These are phyloP conservation scores for Microbotryum saponariae DNA, from an alignment of 1,284 basidiomycete genomes.

Conservation along the genomic window DNA sequence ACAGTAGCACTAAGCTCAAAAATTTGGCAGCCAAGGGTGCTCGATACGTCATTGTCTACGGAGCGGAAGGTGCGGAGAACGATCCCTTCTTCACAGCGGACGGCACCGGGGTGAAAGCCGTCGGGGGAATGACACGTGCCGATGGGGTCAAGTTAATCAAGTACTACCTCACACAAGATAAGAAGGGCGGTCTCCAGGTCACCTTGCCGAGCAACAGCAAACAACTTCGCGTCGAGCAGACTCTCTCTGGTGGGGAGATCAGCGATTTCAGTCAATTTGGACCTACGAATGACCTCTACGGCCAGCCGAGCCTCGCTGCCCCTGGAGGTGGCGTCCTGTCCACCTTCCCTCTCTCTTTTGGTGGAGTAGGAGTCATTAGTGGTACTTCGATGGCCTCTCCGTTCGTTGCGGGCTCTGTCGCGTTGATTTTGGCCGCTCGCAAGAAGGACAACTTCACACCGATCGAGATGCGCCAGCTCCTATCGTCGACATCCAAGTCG, in stretches of 20 bases:
- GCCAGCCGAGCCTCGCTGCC: slow-evolving; percentile 54
- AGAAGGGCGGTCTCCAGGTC: too few relatives aligned
- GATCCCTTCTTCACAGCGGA: too few relatives aligned
- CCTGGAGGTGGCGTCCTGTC: slow-evolving; percentile 57
- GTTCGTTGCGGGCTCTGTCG: slow-evolving; percentile 54
- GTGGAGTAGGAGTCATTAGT: slow-evolving; percentile 46
- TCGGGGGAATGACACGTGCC: too few relatives aligned
- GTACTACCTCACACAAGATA: too few relatives aligned
- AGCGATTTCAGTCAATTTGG: slow-evolving; percentile 51
- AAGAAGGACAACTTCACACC: slow-evolving; percentile 47
- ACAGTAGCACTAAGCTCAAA: slow-evolving; percentile 17
- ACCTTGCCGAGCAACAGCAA: slow-evolving; percentile 36
- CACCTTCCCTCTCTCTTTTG: slow-evolving; percentile 49
- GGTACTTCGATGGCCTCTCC: slow-evolving; percentile 41
- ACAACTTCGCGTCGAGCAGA: slow-evolving; percentile 20
- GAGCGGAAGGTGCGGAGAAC: too few relatives aligned
- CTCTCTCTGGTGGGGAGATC: slow-evolving; percentile 47
- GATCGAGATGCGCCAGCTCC: slow-evolving; percentile 48
- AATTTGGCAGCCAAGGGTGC: background rate
- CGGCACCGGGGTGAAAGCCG: too few relatives aligned
- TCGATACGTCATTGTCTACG: background rate
- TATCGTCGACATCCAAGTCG: slow-evolving; percentile 54
- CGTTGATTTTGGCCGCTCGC: slow-evolving; percentile 52
- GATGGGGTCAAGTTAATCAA: too few relatives aligned
- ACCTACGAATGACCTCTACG: slow-evolving; percentile 55